Evolutionary conservation across 352 stramenopile species (phyloP).

Genomic region (Globisporangium uncinulatum): DNA sequence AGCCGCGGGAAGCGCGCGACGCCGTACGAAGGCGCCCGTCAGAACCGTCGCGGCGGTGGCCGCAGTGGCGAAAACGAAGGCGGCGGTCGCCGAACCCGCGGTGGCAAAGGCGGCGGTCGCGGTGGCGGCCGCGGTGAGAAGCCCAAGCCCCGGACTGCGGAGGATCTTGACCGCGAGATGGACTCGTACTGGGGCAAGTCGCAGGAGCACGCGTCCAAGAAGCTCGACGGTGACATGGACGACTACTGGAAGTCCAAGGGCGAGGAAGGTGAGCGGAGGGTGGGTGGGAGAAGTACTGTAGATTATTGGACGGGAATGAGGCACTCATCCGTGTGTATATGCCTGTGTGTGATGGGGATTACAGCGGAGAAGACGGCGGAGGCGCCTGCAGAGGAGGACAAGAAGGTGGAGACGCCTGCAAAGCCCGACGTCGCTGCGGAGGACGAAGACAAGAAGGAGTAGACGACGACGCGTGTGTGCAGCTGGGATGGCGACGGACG

Average conservation of each 20-base stretch:
- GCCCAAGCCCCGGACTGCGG: conserved; percentile 64
- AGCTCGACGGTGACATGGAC: conserved; percentile 81
- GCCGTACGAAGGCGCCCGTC: too few species aligned
- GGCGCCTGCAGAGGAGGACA: too few species aligned
- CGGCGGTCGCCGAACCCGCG: conserved; percentile 18
- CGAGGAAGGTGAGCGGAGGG: conserved; percentile 22
- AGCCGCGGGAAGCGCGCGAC: conserved; percentile 5
- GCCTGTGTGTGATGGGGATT: too few species aligned
- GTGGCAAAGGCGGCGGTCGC: conserved; percentile 18
- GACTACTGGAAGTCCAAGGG: conserved; percentile 87
- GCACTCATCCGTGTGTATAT: too few species aligned
- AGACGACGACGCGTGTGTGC: too few species aligned
- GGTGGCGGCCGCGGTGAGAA: conserved; percentile 33
- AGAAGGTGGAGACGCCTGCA: too few species aligned
- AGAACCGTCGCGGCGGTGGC: conserved; percentile 7
- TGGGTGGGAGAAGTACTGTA: conserved; percentile 2
- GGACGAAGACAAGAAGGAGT: too few species aligned
- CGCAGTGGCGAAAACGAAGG: conserved; percentile 3
- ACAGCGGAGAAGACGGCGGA: too few species aligned
- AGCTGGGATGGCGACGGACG: too few species aligned
- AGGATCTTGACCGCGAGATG: conserved; percentile 83
- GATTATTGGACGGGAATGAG: too few species aligned
- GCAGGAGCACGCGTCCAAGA: conserved; percentile 77
- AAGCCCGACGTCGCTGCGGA: too few species aligned
- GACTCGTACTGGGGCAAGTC: conserved; percentile 87